Conservation (phyloP, 2,329 filamentous ascomycete genomes). For the Aspergillus bombycis region DNA sequence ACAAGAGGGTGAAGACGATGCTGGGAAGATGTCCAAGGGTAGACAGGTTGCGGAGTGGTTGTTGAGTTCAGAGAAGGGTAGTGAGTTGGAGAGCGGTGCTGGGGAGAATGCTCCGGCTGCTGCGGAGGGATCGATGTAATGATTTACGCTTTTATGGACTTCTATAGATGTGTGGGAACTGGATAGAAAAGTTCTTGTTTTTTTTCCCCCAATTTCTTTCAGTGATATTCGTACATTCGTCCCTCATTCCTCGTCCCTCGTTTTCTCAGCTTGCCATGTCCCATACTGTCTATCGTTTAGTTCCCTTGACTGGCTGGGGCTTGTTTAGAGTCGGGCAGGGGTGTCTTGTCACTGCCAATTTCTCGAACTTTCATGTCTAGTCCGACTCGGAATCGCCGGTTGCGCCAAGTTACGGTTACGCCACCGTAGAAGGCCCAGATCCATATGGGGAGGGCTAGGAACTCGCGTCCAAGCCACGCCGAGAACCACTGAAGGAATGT, state of each 20-base stretch:
- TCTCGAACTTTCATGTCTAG: constrained; percentile 81
- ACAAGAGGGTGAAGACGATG: constrained; percentile 17
- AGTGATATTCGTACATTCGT: constrained; percentile 15
- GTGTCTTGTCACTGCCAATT: constrained; percentile 35
- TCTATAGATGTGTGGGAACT: constrained; percentile 5
- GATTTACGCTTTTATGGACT: constrained; percentile 3
- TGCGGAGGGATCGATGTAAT: constrained; percentile 8
- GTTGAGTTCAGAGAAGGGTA: constrained; percentile 41
- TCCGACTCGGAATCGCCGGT: constrained; percentile 77
- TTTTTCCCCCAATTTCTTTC: background rate
- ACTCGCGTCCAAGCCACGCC: constrained; percentile 84
- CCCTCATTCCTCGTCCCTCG: too few relatives aligned
- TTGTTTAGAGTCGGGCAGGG: constrained; percentile 22
- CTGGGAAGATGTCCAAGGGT: constrained; percentile 36
- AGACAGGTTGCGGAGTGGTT: constrained; percentile 48
- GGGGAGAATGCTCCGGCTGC: constrained; percentile 20
- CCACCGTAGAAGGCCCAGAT: constrained; percentile 86
- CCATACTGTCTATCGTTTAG: constrained; percentile 17
- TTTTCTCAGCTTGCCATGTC: background rate
- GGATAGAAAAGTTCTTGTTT: constrained; percentile 5
- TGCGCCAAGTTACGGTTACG: constrained; percentile 83
- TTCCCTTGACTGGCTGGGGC: background rate
- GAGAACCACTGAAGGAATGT: constrained; percentile 71
- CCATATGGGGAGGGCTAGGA: constrained; percentile 87
- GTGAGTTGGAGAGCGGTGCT: constrained; percentile 36